Evolutionary conservation across 495 filamentous ascomycete species (phyloP).

Genomic region (Neurospora pannonica): DNA sequence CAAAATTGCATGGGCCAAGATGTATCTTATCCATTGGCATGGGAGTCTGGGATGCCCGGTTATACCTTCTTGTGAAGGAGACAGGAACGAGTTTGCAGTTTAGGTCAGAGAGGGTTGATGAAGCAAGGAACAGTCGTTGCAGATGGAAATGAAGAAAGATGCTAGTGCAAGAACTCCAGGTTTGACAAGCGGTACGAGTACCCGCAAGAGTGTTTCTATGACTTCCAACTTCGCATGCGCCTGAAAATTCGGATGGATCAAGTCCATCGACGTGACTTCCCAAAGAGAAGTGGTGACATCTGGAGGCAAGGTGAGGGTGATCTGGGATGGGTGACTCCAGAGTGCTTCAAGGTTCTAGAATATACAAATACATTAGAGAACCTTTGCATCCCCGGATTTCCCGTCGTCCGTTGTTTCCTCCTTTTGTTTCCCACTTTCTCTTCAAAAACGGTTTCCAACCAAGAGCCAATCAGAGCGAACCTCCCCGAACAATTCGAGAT

Average conservation of each 20-base stretch:
- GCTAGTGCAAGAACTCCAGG: not conserved
- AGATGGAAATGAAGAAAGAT: not conserved
- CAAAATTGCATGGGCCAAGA: slow-evolving; percentile 17
- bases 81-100: not conserved
- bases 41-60: not conserved
- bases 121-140: not conserved
- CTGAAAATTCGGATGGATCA: not conserved
- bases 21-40: not conserved
- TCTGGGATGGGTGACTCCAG: not conserved
- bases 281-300: not conserved
- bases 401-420: not conserved
- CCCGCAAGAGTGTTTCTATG: not conserved
- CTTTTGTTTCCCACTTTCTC: not conserved
- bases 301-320: not conserved
- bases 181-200: not conserved
- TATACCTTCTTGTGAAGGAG: not conserved
- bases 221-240: not conserved
- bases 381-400: not conserved
- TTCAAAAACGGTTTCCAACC: not conserved
- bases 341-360: not conserved
- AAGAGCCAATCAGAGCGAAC: not conserved
- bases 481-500: not conserved
- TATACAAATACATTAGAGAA: not conserved
- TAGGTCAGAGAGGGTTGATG: not conserved
- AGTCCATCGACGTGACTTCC: not conserved